A percentile compares a stretch with the other conserved stretches of the same genome.
Evolutionary conservation across 768 basidiomycete species (phyloP).

Genomic region (Crucibulum laeve): DNA sequence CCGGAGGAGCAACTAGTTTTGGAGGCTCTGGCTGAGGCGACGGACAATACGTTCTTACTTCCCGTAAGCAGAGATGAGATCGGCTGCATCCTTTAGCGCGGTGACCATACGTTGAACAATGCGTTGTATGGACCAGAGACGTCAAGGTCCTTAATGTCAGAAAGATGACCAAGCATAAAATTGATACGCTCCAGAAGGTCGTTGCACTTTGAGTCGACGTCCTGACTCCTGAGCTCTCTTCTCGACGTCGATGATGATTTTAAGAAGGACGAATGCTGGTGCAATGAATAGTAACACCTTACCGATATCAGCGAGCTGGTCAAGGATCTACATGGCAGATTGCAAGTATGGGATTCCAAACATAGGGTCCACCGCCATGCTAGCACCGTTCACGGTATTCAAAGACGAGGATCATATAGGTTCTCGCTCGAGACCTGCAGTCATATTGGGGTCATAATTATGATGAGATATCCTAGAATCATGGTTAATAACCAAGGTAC

Average conservation of each 20-base stretch:
- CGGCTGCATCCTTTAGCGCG: constrained; percentile 30
- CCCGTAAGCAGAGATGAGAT: constrained; percentile 33
- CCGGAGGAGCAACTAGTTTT: constrained; percentile 30
- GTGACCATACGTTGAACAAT: constrained; percentile 35
- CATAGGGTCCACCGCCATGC: constrained; percentile 13
- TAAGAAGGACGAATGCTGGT: constrained; percentile 33
- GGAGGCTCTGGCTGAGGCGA: constrained; percentile 31
- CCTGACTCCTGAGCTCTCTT: constrained; percentile 25
- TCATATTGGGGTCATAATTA: no score
- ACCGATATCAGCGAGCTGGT: constrained; percentile 28
- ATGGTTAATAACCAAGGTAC: no score
- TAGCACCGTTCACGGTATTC: constrained; percentile 5
- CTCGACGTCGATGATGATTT: constrained; percentile 36
- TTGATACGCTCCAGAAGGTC: constrained; percentile 37
- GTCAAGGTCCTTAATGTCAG: constrained; percentile 25
- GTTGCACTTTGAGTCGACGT: constrained; percentile 33
- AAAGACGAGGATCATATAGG: neutral
- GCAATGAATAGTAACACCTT: constrained; percentile 31
- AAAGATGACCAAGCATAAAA: constrained; percentile 37
- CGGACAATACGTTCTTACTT: constrained; percentile 29
- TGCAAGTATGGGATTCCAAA: constrained; percentile 16
- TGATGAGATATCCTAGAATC: no score
- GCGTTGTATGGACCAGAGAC: constrained; percentile 26
- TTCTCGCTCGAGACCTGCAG: no score
- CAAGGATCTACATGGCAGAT: constrained; percentile 25